Percentiles rank a stretch among this genome's conserved stretches.
These are phyloP conservation scores for Phanerochaete carnosa DNA, from an alignment of 768 basidiomycete species.

Conservation along the genomic window DNA sequence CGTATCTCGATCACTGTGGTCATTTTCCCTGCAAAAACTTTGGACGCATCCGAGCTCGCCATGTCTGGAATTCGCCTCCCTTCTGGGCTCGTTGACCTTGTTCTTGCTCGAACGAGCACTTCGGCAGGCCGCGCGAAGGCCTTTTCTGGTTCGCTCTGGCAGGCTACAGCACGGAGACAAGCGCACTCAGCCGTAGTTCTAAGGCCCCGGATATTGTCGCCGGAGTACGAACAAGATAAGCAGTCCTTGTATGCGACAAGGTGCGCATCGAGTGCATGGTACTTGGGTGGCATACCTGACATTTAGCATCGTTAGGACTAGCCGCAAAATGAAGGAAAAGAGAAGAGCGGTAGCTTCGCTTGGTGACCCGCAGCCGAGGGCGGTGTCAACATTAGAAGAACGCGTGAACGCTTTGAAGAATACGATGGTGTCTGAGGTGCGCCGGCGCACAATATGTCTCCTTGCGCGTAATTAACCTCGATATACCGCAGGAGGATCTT, in stretches of 20 bases:
- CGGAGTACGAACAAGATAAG: background rate
- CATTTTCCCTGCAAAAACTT: background rate
- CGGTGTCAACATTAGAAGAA: constrained; percentile 16
- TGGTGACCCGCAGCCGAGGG: background rate
- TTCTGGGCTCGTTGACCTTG: constrained; percentile 7
- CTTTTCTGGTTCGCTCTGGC: background rate
- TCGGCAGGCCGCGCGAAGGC: background rate
- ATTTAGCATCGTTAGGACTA: background rate
- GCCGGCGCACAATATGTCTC: background rate
- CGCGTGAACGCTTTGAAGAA: constrained; percentile 19
- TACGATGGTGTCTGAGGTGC: constrained; percentile 3
- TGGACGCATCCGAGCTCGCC: background rate
- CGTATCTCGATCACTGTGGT: background rate
- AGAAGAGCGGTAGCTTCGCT: background rate
- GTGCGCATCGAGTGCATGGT: background rate
- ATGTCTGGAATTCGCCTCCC: constrained; percentile 8
- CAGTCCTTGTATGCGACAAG: background rate
- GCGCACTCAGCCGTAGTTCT: constrained; percentile 6
- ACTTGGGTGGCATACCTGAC: background rate
- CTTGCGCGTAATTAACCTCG: background rate
- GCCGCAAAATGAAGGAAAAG: background rate
- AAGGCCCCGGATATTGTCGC: background rate
- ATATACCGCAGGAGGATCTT: background rate
- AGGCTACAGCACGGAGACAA: background rate
- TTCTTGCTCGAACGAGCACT: constrained; percentile 3